Evolutionary conservation across 2,329 filamentous ascomycete genomes (phyloP).

Genomic region (Albophoma yamanashiensis): DNA sequence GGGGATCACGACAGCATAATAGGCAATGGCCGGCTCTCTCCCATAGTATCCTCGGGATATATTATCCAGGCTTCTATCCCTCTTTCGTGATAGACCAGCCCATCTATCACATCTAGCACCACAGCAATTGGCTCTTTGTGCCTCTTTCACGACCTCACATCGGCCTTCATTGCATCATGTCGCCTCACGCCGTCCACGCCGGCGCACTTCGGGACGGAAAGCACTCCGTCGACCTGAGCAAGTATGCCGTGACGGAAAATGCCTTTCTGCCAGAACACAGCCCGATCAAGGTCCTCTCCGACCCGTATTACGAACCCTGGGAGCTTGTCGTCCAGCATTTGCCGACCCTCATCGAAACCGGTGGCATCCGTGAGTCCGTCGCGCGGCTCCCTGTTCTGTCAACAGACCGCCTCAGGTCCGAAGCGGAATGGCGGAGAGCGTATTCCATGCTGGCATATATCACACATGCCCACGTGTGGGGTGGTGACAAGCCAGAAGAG

Average conservation of each 20-base stretch:
- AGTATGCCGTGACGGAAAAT: slow-evolving; percentile 36
- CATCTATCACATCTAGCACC: neutral
- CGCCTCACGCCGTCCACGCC: slow-evolving; percentile 27
- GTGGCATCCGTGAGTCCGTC: slow-evolving; percentile 52
- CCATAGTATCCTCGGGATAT: neutral
- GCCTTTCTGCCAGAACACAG: slow-evolving; percentile 67
- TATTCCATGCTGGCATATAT: slow-evolving; percentile 73
- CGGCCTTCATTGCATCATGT: slow-evolving; percentile 18
- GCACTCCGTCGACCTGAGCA: slow-evolving; percentile 16
- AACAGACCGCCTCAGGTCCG: slow-evolving; percentile 48
- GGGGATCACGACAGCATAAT: neutral
- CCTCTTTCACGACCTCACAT: neutral
- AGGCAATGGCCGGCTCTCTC: neutral
- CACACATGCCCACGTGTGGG: slow-evolving; percentile 84
- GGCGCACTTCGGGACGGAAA: slow-evolving; percentile 5
- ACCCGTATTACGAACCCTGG: slow-evolving; percentile 72
- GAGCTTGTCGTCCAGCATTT: slow-evolving; percentile 60
- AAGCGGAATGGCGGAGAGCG: slow-evolving; percentile 70
- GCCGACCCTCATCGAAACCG: slow-evolving; percentile 53
- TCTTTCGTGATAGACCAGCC: neutral
- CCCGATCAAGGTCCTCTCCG: slow-evolving; percentile 55
- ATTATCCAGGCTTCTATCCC: neutral
- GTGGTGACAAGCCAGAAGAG: slow-evolving; percentile 62
- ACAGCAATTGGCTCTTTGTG: neutral
- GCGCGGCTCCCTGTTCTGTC: slow-evolving; percentile 59